Conservation (phyloP, 257 asterid species). For the Ajuga chamaepitys region DNA sequence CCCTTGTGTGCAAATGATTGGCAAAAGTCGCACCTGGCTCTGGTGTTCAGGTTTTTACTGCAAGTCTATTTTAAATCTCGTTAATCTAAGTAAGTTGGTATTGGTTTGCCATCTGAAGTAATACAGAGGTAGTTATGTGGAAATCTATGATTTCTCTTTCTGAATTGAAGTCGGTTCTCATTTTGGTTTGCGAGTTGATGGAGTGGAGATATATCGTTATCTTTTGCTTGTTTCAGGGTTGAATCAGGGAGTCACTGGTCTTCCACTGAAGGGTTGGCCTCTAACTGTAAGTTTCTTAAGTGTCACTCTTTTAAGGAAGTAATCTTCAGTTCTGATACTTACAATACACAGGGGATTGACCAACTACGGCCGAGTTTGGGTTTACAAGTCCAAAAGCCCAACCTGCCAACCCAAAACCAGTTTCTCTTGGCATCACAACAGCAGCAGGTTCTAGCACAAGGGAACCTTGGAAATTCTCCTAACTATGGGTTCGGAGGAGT, state of each 20-base stretch:
- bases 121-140: neutral
- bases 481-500: conserved; percentile 85
- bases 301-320: neutral
- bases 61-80: neutral
- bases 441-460: conserved; percentile 92
- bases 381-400: conserved; percentile 89
- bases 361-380: conserved; percentile 86
- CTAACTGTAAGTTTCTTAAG: conserved; percentile 64
- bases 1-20: no score
- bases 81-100: neutral
- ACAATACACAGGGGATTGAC: conserved; percentile 71
- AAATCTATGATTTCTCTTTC: neutral
- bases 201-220: conserved; percentile 7
- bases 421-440: conserved; percentile 84
- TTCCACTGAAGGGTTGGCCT: conserved; percentile 99
- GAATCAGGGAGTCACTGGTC: conserved; percentile 83
- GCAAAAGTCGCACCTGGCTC: neutral
- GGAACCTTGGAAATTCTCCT: conserved; percentile 67
- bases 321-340: conserved; percentile 17
- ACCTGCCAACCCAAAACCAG: conserved; percentile 74
- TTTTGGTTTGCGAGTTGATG: neutral
- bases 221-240: conserved; percentile 46
- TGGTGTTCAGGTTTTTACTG: neutral
- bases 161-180: neutral
- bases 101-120: neutral